Evolutionary conservation across 805 yeast species (phyloP), one percentile per base, ranked within the genome.

Genomic region (Candida pseudoglaebosa): DNA sequence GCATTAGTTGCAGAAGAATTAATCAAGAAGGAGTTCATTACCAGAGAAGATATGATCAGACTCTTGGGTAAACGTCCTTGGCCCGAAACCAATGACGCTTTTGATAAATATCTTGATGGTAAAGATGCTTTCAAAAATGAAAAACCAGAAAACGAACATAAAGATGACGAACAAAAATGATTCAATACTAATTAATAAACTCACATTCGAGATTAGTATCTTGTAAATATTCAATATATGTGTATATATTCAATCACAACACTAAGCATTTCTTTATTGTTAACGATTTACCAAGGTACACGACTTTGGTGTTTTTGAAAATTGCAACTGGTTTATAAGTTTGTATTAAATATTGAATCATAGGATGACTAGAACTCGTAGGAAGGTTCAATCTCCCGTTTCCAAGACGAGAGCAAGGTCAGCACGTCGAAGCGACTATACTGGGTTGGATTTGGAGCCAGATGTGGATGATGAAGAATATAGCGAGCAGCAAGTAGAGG

Each of bases 21-120:
- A 45, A 74, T 91, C 53, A 64, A 73, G 39, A 89, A 91, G 60
- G 99, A 93, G 61, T 95, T 88, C 12, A 73, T 93, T 19, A 87
- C 96, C 3, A 78, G 99, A 60, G 95, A 87, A 51, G 99, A 93
- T 56, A 88, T 93, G 95, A 80, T 90, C 42, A 73, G 85, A 38
- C 59, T 93, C 38, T 65, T 93, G 34, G 99, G 99, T 9, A 84
- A 84, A 58, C 76, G 99, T 45, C 96, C 96, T 9, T 93, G 84
- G 73, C 83, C 86, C 16, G 96, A 89, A 57, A 81, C 77, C 46
- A 89, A 87, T 54, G 96, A 87, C 50, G 96, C 95, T 4, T 88
- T 89, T 62, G 88, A 86, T 61, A 84, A 84, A 61, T 83, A 84
- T 49, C 64, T 78, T 39, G 77, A 67, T 36, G 71, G 67, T 8